Conservation (phyloP, 164 flowering plant genomes). For the Cinnamomum micranthum region DNA sequence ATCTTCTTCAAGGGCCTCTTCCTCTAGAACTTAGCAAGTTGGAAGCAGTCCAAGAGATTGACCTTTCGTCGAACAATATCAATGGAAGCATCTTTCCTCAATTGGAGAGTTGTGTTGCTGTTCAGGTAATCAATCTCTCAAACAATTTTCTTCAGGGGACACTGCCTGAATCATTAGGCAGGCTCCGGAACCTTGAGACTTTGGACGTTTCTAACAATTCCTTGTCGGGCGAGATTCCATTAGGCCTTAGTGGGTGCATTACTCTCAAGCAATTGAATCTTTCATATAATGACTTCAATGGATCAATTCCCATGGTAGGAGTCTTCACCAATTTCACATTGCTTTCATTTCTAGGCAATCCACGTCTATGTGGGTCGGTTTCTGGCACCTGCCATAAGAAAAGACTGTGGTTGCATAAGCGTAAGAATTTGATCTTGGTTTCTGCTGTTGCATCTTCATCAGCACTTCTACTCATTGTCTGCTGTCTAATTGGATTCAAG, state of each 20-base stretch:
- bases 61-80: constrained; percentile 49
- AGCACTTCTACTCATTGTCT: constrained; percentile 20
- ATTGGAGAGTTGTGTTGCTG: constrained; percentile 41
- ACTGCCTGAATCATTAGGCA: constrained; percentile 45
- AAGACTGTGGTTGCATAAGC: constrained; percentile 19
- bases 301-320: constrained; percentile 43
- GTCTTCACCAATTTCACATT: constrained; percentile 24
- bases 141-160: constrained; percentile 41
- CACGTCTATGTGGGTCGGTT: constrained; percentile 37
- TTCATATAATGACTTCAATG: constrained; percentile 44
- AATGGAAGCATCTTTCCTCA: constrained; percentile 37
- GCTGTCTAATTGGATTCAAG: constrained; percentile 29
- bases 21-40: constrained; percentile 52
- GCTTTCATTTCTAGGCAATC: constrained; percentile 41
- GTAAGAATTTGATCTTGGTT: constrained; percentile 26
- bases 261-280: constrained; percentile 42
- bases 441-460: constrained; percentile 20
- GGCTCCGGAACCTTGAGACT: constrained; percentile 33
- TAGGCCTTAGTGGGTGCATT: constrained; percentile 24
- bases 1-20: constrained; percentile 42
- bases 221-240: constrained; percentile 42
- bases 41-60: constrained; percentile 39
- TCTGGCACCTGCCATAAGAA: constrained; percentile 27
- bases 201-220: constrained; percentile 47
- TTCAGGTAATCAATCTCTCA: constrained; percentile 36